Conservation (phyloP, 1,139 yeast genomes). For the Geotrichum reessii region DNA sequence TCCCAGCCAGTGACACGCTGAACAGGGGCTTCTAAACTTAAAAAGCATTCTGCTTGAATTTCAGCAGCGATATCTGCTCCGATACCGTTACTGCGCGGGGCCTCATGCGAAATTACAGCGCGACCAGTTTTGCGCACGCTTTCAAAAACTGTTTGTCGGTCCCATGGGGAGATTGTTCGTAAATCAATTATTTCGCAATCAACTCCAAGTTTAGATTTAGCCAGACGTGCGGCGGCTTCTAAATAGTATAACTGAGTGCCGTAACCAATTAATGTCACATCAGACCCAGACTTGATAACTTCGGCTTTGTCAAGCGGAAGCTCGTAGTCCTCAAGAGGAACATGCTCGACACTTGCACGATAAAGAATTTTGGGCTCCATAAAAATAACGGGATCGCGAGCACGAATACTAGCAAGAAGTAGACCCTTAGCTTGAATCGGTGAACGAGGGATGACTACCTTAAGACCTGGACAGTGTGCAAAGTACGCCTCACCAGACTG, state of each 20-base stretch:
- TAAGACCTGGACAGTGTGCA: constrained; percentile 35
- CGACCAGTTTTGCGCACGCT: constrained; percentile 36
- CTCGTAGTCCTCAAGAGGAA: constrained; percentile 34
- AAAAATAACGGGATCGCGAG: constrained; percentile 35
- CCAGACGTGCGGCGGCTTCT: constrained; percentile 33
- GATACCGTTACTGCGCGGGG: constrained; percentile 32
- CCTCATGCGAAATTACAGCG: constrained; percentile 35
- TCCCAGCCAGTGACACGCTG: constrained; percentile 37
- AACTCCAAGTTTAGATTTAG: constrained; percentile 31
- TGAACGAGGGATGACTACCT: constrained; percentile 37
- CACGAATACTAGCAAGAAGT: constrained; percentile 32
- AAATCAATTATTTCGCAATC: constrained; percentile 35
- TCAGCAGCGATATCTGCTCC: constrained; percentile 37
- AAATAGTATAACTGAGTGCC: constrained; percentile 36
- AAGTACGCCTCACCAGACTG: constrained; percentile 37
- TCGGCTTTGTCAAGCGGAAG: constrained; percentile 36
- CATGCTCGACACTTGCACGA: constrained; percentile 35
- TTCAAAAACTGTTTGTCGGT: constrained; percentile 33
- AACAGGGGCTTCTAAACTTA: constrained; percentile 35
- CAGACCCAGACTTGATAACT: constrained; percentile 30
- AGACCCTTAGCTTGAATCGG: constrained; percentile 38
- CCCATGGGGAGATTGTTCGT: constrained; percentile 37
- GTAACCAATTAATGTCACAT: constrained; percentile 35
- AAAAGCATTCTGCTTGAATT: constrained; percentile 33
- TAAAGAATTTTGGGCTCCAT: constrained; percentile 38